Evolutionary conservation across 805 yeast species (phyloP).

Genomic region (Groenewaldozyma salmanticensis): DNA sequence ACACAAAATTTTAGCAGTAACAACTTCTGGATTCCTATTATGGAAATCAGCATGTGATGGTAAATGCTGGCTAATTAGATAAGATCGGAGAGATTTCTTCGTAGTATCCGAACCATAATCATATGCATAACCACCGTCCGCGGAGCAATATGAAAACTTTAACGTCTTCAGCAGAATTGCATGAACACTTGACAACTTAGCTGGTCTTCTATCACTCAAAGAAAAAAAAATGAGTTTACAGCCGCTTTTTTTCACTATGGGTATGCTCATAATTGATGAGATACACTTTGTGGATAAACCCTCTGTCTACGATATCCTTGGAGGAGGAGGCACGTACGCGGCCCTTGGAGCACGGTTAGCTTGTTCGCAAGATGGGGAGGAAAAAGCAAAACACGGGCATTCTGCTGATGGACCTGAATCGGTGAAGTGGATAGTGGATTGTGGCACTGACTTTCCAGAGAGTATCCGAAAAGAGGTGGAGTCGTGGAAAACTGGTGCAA

Average conservation of each 20-base stretch:
- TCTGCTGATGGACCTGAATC: conserved; percentile 5
- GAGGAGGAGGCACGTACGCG: conserved; percentile 88
- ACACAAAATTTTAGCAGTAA: no score
- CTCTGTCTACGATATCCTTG: conserved; percentile 46
- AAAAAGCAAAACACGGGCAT: neutral
- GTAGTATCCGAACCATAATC: no score
- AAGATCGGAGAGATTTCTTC: no score
- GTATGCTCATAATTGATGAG: conserved; percentile 87
- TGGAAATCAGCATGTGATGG: no score
- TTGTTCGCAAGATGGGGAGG: conserved; percentile 28
- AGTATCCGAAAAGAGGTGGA: conserved; percentile 36
- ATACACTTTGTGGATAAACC: conserved; percentile 40
- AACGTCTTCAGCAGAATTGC: no score
- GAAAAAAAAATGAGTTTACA: no score
- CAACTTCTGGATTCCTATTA: no score
- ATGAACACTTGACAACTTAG: no score
- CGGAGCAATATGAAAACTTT: no score
- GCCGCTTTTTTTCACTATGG: conserved; percentile 34
- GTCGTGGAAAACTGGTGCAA: conserved; percentile 53
- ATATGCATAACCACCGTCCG: no score
- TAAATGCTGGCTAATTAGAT: no score
- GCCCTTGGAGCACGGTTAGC: conserved; percentile 60
- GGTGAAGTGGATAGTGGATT: conserved; percentile 67
- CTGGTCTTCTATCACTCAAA: no score
- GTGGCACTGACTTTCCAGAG: conserved; percentile 68